Base-by-base conservation (phyloP, 345 rosid species). In the Cardamine chenopodiifolia region DNA sequence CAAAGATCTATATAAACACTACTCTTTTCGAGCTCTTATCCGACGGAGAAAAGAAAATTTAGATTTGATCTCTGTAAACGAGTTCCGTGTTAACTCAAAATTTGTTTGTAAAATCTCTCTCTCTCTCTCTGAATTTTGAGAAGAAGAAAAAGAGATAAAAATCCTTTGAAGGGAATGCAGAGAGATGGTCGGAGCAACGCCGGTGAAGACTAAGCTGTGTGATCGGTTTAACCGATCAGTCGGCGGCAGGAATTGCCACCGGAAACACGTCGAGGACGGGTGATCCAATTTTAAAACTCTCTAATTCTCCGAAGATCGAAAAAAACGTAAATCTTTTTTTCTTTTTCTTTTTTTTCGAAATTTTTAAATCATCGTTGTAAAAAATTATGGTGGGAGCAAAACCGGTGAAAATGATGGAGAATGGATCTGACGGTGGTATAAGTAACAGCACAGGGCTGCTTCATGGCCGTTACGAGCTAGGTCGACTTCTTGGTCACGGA, bases 211-310 rank as follows among this genome's bases (percentile, higher is more conserved):
- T 90, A 87, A 88, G 79, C 71, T 84, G 15, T 82, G 78, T 19
- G 81, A 67, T 25, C 83, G 86, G 37, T 72, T 79, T 67, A 74
- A 81, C 73, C 71, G 86, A 76, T 77, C 85, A 34, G 71, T 83
- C 68, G 94, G 90, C 89, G 93, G 90, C 89, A 66, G 98, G 54
- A 93, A 83, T 59, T 86, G 96, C 80, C 96, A 94, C 87, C 89
- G 96, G 68, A 90, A 94, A 79, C 93, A 91, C 89, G 95, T 94
- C 50, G 98, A 89, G 63, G 97, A 91, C 93, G 97, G 97, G 90
- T 91, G 96, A 91, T 84, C 81, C 53, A 8, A 3, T 66, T 53
- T 0, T 0, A 19, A 4, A 39, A 26, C 34, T 13, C 44, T 50
- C 53, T 54, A 73, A 50, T 68, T 29, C 50, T 18, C 40, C 14